phyloP scores from a whole-genome alignment of 1,284 basidiomycete species.

The Dichomitus squalens region DNA sequence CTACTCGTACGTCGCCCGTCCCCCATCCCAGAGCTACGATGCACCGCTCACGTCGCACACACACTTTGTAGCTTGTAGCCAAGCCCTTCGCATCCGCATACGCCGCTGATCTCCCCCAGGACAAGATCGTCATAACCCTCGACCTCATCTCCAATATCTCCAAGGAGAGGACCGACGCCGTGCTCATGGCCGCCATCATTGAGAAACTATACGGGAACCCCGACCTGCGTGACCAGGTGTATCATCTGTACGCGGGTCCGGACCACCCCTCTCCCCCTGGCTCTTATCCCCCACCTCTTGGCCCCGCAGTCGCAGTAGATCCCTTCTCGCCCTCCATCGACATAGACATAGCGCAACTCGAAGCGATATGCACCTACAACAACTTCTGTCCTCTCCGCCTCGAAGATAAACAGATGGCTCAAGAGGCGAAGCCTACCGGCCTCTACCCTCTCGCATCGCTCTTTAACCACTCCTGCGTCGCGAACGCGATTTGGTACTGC shows the following conservation, averaged over 20 bases:
- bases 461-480: slow-evolving; percentile 36
- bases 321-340: slow-evolving; percentile 13
- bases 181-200: slow-evolving; percentile 12
- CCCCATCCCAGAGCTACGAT: neutral
- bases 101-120: slow-evolving; percentile 8
- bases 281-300: slow-evolving; percentile 11
- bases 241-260: slow-evolving; percentile 24
- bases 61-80: slow-evolving; percentile 16
- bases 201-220: slow-evolving; percentile 27
- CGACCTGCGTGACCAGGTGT: slow-evolving; percentile 19
- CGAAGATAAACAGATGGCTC: slow-evolving; percentile 3
- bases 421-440: slow-evolving; percentile 16
- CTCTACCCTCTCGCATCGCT: slow-evolving; percentile 33
- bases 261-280: slow-evolving; percentile 21
- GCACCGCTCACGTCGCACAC: neutral
- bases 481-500: slow-evolving; percentile 26
- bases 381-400: slow-evolving; percentile 19
- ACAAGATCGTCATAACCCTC: slow-evolving; percentile 10
- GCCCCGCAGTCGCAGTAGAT: slow-evolving; percentile 6
- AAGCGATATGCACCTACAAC: slow-evolving; percentile 25
- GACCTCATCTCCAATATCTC: slow-evolving; percentile 17
- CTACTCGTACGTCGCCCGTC: slow-evolving; percentile 20
- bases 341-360: slow-evolving; percentile 23
- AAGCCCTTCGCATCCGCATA: slow-evolving; percentile 23
- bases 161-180: slow-evolving; percentile 12